Evolutionary conservation across 495 filamentous ascomycete species (phyloP), one percentile per base, ranked within the genome.

Genomic region (Trichoderma asperelloides): DNA sequence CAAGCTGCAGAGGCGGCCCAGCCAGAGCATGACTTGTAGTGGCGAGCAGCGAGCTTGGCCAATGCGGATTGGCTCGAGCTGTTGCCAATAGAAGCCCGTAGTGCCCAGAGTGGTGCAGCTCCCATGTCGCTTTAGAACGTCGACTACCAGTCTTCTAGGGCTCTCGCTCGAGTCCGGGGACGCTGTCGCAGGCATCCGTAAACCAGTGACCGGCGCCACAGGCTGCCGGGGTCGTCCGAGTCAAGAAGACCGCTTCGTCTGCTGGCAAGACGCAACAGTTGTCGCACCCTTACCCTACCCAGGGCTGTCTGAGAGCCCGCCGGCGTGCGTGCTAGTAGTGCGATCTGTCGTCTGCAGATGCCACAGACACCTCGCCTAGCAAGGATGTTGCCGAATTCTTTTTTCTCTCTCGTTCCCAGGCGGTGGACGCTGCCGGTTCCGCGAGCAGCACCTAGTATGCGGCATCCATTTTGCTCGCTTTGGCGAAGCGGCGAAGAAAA

Each of bases 101-200:
- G 18, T n/a, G 47, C 4, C 21, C 18, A 7, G 5, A 28, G 23
- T 60, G 21, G 23, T 12, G 9, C 55, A 13, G 11, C 55, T 25
- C 55, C 55, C 55, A 28, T 60, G 55, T 60, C 55, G 4, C 25
- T 15, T 28, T 30, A 28, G 55, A 60, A 60, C 9, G n/a, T 30
- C 33, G 33, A 37, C 55, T 60, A 60, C 55, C 7, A n/a, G 16
- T 21, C 18, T n/a, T 18, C 55, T 8, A 28, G 55, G 55, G 55
- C 55, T 60, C 55, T 60, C 55, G 55, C 55, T 60, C 55, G 55
- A 60, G 55, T 60, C 55, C 55, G 55, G 55, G 55, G 55, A 60
- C 23, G 55, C 55, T 60, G 55, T 60, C 25, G 55, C 55, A 60
- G 21, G 6, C 27, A 60, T 60, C 55, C 55, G 55, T 21, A 60